phyloP scores from a whole-genome alignment of 306 rosid genomes.

The Pyrus bretschneideri region DNA sequence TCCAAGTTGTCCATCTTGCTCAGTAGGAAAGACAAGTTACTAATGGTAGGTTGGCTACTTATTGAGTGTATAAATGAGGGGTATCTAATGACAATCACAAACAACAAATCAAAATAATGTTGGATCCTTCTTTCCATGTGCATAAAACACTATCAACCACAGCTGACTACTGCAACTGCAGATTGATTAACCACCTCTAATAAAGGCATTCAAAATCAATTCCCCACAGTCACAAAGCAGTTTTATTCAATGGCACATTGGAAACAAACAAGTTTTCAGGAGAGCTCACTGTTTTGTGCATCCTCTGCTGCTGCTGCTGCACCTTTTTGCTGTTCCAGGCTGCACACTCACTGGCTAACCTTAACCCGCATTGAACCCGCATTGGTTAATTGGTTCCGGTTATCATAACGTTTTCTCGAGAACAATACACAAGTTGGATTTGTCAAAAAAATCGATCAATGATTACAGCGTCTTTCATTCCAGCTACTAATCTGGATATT shows the following conservation, averaged over 20 bases:
- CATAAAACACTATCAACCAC: neutral
- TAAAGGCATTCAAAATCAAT: neutral
- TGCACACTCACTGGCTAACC: neutral
- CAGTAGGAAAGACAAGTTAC: neutral
- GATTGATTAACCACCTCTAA: neutral
- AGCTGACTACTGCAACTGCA: neutral
- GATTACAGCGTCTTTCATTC: constrained; percentile 54
- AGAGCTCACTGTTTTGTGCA: neutral
- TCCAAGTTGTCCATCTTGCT: neutral
- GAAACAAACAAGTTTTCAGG: neutral
- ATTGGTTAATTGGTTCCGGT: neutral
- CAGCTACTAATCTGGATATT: constrained; percentile 59
- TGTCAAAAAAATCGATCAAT: constrained; percentile 83
- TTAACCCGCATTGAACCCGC: neutral
- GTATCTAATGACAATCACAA: neutral
- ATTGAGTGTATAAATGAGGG: neutral
- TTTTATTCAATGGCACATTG: neutral
- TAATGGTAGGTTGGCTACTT: neutral
- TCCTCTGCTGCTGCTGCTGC: neutral
- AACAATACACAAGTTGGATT: constrained; percentile 90
- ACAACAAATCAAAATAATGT: neutral
- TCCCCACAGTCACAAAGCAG: neutral
- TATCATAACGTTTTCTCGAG: constrained; percentile 60
- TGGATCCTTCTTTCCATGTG: neutral
- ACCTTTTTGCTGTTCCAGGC: constrained; percentile 1